Conservation (phyloP, 352 stramenopile genomes). For the Phytophthora brassicae region DNA sequence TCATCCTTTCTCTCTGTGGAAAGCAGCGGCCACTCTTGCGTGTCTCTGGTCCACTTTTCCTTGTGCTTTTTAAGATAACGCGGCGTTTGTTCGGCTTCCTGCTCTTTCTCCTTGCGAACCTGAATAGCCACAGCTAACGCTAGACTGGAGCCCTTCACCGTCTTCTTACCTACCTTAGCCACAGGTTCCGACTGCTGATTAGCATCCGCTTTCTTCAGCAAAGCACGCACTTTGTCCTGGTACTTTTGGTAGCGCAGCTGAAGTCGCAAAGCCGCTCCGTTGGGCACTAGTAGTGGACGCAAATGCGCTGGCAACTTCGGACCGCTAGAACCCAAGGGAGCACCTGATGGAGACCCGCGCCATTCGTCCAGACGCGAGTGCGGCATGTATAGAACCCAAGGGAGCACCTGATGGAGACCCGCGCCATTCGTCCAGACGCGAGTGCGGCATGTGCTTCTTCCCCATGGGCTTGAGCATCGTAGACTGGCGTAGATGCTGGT, state of each 20-base stretch:
- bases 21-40: conserved; percentile 13
- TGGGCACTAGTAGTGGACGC: conserved; percentile 41
- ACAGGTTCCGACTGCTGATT: conserved; percentile 35
- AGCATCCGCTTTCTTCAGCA: conserved; percentile 59
- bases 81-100: conserved; percentile 12
- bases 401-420: conserved; percentile 3
- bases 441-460: conserved; percentile 39
- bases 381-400: no score
- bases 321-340: conserved; percentile 13
- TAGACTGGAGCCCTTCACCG: conserved; percentile 57
- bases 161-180: conserved; percentile 27
- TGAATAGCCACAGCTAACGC: conserved; percentile 58
- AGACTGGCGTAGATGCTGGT: background rate
- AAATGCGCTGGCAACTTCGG: conserved; percentile 28
- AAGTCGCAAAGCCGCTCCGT: conserved; percentile 57
- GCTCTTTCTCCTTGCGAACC: conserved; percentile 26
- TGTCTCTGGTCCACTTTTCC: conserved; percentile 9
- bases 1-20: background rate
- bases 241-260: conserved; percentile 77
- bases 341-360: conserved; percentile 10
- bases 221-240: conserved; percentile 59
- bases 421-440: conserved; percentile 33
- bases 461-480: conserved; percentile 51
- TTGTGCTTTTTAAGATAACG: conserved; percentile 12
- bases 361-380: conserved; percentile 35